Evolutionary conservation across 129 eudicot species (phyloP), one percentile per base, ranked within the genome.

Genomic region (Erigeron canadensis): DNA sequence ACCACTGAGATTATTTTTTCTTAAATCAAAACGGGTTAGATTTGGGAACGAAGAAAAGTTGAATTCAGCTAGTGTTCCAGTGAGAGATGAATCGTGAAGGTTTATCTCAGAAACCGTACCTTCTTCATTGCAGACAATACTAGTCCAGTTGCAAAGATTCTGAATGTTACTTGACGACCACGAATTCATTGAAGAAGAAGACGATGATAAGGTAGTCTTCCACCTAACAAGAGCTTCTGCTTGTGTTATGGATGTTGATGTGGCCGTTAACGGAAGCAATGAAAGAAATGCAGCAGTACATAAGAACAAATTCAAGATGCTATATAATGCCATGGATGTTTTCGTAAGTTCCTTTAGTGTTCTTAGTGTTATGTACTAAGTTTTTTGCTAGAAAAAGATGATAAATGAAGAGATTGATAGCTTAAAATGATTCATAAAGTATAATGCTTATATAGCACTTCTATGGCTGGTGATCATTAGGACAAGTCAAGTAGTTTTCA

Each of bases 151-250:
- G 80, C 95, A 90, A 54, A 86, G 82, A 76, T 71, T 84, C 63
- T 50, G 71, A 71, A 73, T n/a, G 68, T 83, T 80, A 69, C 75
- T 51, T 65, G 77, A 80, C 16, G 89, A 85, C 97, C 97, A 90
- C 37, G 95, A 87, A 55, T 64, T 21, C 75, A 90, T 71, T 37
- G 83, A 69, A 18, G 86, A 63, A 39, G 85, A 66, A 13, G 82
- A 65, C 12, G 74, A 61, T 47, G 85, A 42, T 66, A 90, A 63
- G 59, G 75, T 83, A 60, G 58, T 77, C 48, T 83, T 90, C 96
- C 96, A 90, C 51, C 42, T 74, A 28, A 87, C 62, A 15, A 90
- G 84, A 43, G 94, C 84, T 74, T 82, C 51, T 84, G 95, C 88
- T 87, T 89, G 78, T 75, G 86, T 64, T 82, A 21, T 74, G 67